Evolutionary conservation across 1,284 basidiomycete genomes (phyloP), one percentile per base, ranked within the genome.

Genomic region (Anthracocystis panici-leucophaei): DNA sequence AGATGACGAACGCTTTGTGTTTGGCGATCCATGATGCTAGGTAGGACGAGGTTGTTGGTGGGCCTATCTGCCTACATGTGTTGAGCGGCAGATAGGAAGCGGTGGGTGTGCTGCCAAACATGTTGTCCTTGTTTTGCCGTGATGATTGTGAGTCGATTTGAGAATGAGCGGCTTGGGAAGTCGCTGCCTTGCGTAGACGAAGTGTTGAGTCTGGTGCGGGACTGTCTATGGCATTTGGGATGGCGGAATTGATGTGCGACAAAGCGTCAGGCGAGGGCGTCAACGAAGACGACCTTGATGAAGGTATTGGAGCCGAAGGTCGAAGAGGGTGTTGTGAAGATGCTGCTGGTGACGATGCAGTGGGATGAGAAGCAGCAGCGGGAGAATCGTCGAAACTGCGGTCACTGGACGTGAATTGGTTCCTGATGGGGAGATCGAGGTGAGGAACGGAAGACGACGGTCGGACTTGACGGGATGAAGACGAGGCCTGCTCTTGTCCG

Each of bases 71-170:
- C 63, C 55, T 35, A 3, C 52, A 29, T 21, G 57, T 41, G 27
- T 66, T 65, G 66, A 75, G 61, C n/a, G 72, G 72, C 55, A 75
- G 63, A 48, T 75, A 75, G 51, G 65, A 69, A 3, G 65, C 57
- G 27, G 48, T 45, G 5, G 71, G 51, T 14, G 60, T 65, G 61
- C 57, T 61, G 57, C 71, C 71, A 49, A 66, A 68, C 65, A 74
- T 74, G 40, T 38, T 50, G 50, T 57, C 11, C 23, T 64, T 44
- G 14, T 41, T 44, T 38, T 38, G 46, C 40, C 23, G 9, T 16
- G 21, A 54, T 6, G 35, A 16, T 38, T 38, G 35, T 38, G 14
- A 6, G 16, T 42, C 38, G 18, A 23, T 38, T 5, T n/a, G 46
- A 23, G 38, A 12, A n/a, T 35, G 12, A 20, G 46, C 9, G 16